Base-by-base conservation (phyloP, 192 early-diverging fungal genomes). In the Coemansia erecta region DNA sequence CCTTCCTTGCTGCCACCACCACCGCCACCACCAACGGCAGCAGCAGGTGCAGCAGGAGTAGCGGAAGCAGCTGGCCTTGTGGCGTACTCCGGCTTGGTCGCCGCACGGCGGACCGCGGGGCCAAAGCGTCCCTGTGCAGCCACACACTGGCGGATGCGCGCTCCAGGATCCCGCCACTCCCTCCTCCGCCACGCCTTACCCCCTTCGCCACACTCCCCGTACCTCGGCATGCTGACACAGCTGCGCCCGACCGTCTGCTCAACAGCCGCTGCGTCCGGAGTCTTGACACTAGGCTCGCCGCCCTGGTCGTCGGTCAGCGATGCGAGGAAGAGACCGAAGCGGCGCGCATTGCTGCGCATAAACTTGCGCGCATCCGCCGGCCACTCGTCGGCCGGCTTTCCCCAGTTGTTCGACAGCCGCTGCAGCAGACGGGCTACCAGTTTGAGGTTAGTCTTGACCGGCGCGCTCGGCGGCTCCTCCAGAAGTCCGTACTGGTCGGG, bases 401-500 rank as follows among this genome's bases (percentile, higher is more conserved):
- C 57, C 39, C 62, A 69, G 66, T 76, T 56, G 35, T 76, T 76
- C 13, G 73, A 76, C 22, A 76, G 47, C n/a, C 73, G 41, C 52
- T 76, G 73, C 54, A 76, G 65, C 52, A 76, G 60, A 22, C 73
- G 11, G 2, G 73, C 73, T 8, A 76, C 53, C 28, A 76, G 63
- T 33, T 76, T 76, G 17, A 76, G 60, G 43, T 76, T 76, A 2
- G 59, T 60, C 44, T 70, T 76, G 31, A 69, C 60, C 8, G 57
- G 52, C 2, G 63, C 66, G 1, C 21, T 22, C 1, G 67, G 63
- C 39, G 45, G 37, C 2, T 23, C n/a, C 4, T 70, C 59, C 56
- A 76, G 42, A 23, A 76, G 52, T 0, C 73, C 73, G 45, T 76
- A 76, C 10, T 70, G 66, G 51, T 51, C 63, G 44, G 73, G 73